phyloP scores from a whole-genome alignment of 2,329 filamentous ascomycete genomes.

The Neonectria faginata region DNA sequence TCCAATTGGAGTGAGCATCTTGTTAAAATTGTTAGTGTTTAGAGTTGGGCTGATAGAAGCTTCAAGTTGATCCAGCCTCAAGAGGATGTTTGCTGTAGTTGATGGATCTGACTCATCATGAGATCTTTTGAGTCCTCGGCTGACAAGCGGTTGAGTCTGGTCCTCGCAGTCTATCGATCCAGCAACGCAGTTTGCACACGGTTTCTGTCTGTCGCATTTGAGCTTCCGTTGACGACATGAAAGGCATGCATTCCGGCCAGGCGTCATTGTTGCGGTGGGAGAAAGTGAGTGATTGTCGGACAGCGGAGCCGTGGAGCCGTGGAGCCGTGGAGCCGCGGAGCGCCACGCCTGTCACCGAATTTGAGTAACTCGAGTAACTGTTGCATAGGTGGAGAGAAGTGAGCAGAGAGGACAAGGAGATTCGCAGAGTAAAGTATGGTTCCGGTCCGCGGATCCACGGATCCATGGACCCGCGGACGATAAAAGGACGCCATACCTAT shows the following conservation, averaged over 20 bases:
- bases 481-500: too few species aligned
- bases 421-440: background rate
- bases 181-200: background rate
- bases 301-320: background rate
- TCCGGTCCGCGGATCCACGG: background rate
- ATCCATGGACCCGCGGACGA: slow-evolving; percentile 1
- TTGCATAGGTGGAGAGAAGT: background rate
- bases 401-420: background rate
- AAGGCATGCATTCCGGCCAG: background rate
- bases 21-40: background rate
- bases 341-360: background rate
- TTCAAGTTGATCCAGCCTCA: background rate
- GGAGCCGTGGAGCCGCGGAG: background rate
- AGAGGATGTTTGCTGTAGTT: background rate
- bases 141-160: background rate
- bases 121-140: background rate
- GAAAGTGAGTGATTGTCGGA: background rate
- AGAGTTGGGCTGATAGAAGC: background rate
- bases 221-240: slow-evolving; percentile 4
- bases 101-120: background rate
- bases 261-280: background rate
- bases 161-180: background rate
- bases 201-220: background rate
- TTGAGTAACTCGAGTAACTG: background rate
- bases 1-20: background rate